Percentiles rank a stretch among this genome's conserved stretches.
Conservation (phyloP, 495 filamentous ascomycete genomes). For the Annulohypoxylon maeteangense region DNA sequence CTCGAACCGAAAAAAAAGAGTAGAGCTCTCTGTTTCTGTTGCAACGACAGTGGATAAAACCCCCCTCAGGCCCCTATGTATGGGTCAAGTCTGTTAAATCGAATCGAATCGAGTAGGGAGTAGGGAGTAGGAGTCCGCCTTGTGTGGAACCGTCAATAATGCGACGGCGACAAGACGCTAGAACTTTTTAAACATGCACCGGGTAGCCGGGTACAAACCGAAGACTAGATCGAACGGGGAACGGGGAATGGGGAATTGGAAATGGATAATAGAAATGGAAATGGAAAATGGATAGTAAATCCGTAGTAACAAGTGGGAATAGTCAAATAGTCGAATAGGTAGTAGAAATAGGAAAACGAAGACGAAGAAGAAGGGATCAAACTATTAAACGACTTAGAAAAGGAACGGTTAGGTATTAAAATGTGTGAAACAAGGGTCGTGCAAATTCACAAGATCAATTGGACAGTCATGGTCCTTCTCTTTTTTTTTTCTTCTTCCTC, state of each 20-base stretch:
- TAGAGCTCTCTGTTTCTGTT: slow-evolving; percentile 20
- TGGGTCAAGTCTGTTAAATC: slow-evolving; percentile 28
- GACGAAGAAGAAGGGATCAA: background rate
- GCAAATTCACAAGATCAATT: background rate
- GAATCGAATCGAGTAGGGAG: slow-evolving; percentile 24
- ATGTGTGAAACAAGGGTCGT: slow-evolving; percentile 9
- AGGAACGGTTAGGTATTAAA: background rate
- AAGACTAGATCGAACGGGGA: background rate
- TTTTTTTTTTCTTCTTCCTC: background rate
- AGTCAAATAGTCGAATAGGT: background rate
- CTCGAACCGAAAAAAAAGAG: slow-evolving; percentile 6
- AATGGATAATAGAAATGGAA: background rate
- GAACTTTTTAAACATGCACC: slow-evolving; percentile 19
- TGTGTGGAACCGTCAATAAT: slow-evolving; percentile 35
- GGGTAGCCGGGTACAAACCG: slow-evolving; percentile 5
- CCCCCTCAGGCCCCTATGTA: slow-evolving; percentile 37
- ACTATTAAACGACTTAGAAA: background rate
- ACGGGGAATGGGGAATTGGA: background rate
- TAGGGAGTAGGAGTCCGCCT: slow-evolving; percentile 3
- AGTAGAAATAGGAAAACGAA: slow-evolving; percentile 7
- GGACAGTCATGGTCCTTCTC: background rate
- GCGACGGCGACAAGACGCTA: slow-evolving; percentile 39
- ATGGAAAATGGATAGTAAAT: background rate
- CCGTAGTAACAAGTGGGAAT: background rate
- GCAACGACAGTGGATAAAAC: slow-evolving; percentile 40